A percentile compares a stretch with the other conserved stretches of the same genome.
These are phyloP conservation scores for Leptodermis oblonga DNA, from an alignment of 257 asterid species.

Conservation along the genomic window DNA sequence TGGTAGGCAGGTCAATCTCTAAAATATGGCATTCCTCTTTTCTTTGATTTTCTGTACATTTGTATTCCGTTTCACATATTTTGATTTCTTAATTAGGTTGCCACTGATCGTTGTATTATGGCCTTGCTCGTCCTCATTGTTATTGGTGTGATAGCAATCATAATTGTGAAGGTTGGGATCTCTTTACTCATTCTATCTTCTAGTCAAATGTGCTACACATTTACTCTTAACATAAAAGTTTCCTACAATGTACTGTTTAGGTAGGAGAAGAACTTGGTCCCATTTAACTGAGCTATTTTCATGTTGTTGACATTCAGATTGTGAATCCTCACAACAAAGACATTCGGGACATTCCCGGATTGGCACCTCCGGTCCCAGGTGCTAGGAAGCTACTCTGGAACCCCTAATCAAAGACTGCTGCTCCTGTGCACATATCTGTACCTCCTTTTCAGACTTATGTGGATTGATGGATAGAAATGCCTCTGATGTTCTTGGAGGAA, in stretches of 20 bases:
- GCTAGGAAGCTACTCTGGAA: conserved; percentile 67
- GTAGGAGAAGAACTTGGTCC: background rate
- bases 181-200: conserved; percentile 13
- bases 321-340: conserved; percentile 81
- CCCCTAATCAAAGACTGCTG: conserved; percentile 27
- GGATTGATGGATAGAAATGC: conserved; percentile 3
- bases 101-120: conserved; percentile 98
- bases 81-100: conserved; percentile 59
- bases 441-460: background rate
- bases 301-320: conserved; percentile 40
- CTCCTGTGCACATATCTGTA: conserved; percentile 5
- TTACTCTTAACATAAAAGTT: background rate
- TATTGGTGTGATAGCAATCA: conserved; percentile 81
- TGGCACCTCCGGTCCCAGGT: conserved; percentile 89
- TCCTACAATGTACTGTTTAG: background rate
- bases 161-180: conserved; percentile 77
- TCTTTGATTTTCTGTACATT: conserved; percentile 7
- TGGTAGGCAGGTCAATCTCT: conserved; percentile 97
- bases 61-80: conserved; percentile 25
- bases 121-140: conserved; percentile 84
- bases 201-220: conserved; percentile 8
- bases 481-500: background rate
- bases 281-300: conserved; percentile 3
- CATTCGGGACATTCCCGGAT: conserved; percentile 85
- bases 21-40: conserved; percentile 31